Evolutionary conservation across 2,329 filamentous ascomycete genomes (phyloP).

Genomic region (Verticillium klebahnii): DNA sequence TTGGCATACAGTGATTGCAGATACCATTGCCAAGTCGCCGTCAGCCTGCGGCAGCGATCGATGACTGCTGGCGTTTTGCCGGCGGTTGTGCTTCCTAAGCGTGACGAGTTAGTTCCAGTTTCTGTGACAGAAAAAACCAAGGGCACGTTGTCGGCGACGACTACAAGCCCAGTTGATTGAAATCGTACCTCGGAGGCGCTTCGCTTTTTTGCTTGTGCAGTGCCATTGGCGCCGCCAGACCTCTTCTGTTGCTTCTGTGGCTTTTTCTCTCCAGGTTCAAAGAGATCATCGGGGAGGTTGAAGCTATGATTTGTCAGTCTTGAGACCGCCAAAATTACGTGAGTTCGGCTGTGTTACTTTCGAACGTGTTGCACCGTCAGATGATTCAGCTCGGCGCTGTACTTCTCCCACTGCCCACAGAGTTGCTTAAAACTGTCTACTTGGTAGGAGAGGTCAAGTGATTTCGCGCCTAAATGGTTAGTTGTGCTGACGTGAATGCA

Average conservation of each 20-base stretch:
- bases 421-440: slow-evolving; percentile 83
- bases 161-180: too few species aligned
- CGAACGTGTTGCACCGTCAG: slow-evolving; percentile 79
- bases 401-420: slow-evolving; percentile 72
- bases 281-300: slow-evolving; percentile 85
- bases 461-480: slow-evolving; percentile 55
- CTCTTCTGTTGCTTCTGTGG: slow-evolving; percentile 48
- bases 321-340: not conserved
- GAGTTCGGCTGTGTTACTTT: slow-evolving; percentile 56
- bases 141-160: not conserved
- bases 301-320: slow-evolving; percentile 50
- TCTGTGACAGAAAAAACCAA: not conserved
- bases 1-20: not conserved
- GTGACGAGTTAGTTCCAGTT: not conserved
- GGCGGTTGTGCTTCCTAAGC: slow-evolving; percentile 31
- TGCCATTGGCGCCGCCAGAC: slow-evolving; percentile 28
- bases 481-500: slow-evolving; percentile 11
- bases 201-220: slow-evolving; percentile 41
- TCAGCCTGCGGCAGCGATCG: slow-evolving; percentile 34
- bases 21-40: not conserved
- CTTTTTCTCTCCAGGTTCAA: slow-evolving; percentile 71
- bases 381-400: slow-evolving; percentile 69
- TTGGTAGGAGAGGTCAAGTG: slow-evolving; percentile 73
- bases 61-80: slow-evolving; percentile 37
- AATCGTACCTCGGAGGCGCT: slow-evolving; percentile 38